Base-by-base conservation (phyloP, 352 stramenopile species). In the Peronospora farinosa region DNA sequence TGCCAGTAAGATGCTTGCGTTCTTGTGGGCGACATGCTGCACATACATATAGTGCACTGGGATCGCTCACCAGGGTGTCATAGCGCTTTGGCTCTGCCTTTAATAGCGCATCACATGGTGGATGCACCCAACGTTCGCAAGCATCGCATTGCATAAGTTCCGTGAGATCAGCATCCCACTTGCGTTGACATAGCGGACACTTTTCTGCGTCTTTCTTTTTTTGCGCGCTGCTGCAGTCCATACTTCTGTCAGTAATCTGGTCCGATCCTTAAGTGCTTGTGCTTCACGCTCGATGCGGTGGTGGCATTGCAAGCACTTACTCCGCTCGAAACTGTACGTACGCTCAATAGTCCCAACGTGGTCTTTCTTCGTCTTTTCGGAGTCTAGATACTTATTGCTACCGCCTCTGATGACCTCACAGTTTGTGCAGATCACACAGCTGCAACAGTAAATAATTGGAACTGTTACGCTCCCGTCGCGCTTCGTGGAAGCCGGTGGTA, bases 141-240 rank as follows among this genome's bases (percentile, higher is more conserved):
- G 70, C 76, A 47, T 96, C 86, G 33, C 85, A 95, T 40, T 95
- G 85, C 38, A 96, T 91, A 2, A 95, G 53, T 11, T 90, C 84
- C 32, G 85, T 78, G 19, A 94, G 75, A 16, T 89, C 67, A 2
- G 65, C 54, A 21, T 73, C 59, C 80, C 84, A 94, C 35, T 83
- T 85, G 9, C 66, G 62, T 12, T 57, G 49, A 43, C 84, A 95
- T 41, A 90, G 75, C 3, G 84, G 84, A 37, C 84, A 95, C 16
- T 81, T 84, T 38, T 93, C 78, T 0, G 69, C 65, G 27, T 88
- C 69, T 28, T 74, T 83, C 27, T 78, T 78, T 69, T 65, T 38
- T 70, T 72, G 7, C 68, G 67, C 11, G 71, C 47, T 15, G 83
- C 67, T 0, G 62, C 41, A 8, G 69, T 68, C 78, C 82, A 91